Evolutionary conservation across 192 early-diverging fungal species (phyloP), one percentile per base, ranked within the genome.

Genomic region (Haplosporangium gracile): DNA sequence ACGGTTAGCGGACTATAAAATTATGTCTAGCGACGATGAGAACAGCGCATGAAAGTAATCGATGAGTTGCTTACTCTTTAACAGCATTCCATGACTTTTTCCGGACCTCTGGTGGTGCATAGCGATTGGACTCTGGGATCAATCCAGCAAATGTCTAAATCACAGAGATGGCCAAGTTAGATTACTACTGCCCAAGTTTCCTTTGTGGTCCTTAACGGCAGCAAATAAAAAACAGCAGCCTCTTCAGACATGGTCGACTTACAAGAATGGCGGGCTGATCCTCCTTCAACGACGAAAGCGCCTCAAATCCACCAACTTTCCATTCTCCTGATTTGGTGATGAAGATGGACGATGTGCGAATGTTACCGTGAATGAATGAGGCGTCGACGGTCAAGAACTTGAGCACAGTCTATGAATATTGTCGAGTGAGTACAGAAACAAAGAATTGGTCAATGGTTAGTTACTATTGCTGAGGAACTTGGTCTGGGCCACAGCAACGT

Each of bases 271-370:
- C 79, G 2, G 94, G 92, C 51, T 90, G 89, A 53, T 95, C 93
- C 77, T 97, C 95, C 57, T 93, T 95, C 70, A 93, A 81, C 9
- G 92, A 93, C 68, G 93, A 92, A 36, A 96, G 79, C 29, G 95
- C 74, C 74, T 99, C 98, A 51, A 98, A 91, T 5, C 97, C 97
- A n/a, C 96, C 95, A 42, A 99, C 90, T 77, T 94, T 96, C 97
- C 97, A 99, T 87, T 99, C 98, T 68, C 98, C 98, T 13, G 96
- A 95, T 74, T 94, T 93, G 20, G 96, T 99, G 34, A 94, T 95
- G 82, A 94, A 98, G 72, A 99, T 95, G 1, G 96, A 95, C 0
- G 91, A 91, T 10, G 94, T 85, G 13, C 93, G 91, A 69, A 99
- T 78, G 89, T 96, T 97, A 20, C 96, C 98, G 77, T 99, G 98